These are phyloP conservation scores for Russula foetens DNA, from an alignment of 768 basidiomycete genomes.

Conservation along the genomic window DNA sequence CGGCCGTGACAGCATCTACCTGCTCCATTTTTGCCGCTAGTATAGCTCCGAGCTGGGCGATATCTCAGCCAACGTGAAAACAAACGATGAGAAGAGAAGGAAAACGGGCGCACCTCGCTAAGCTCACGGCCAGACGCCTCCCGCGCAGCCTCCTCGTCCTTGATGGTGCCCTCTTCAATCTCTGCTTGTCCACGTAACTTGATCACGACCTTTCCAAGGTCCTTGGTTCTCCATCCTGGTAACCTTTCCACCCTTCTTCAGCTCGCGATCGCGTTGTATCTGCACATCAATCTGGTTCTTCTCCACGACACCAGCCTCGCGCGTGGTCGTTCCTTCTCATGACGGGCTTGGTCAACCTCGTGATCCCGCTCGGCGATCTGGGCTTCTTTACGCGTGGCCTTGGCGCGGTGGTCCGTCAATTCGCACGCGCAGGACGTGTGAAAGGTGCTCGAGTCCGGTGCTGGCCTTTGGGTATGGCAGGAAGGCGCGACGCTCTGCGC, in stretches of 20 bases:
- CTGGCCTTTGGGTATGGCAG: constrained; percentile 86
- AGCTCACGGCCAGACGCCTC: constrained; percentile 45
- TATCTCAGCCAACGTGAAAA: not conserved
- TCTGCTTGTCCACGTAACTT: constrained; percentile 83
- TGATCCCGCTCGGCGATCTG: constrained; percentile 45
- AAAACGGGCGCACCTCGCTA: constrained; percentile 42
- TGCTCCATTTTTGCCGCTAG: constrained; percentile 52
- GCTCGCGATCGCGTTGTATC: constrained; percentile 74
- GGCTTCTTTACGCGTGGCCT: constrained; percentile 44
- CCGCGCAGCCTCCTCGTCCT: constrained; percentile 66
- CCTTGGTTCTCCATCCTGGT: constrained; percentile 73
- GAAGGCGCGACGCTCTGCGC: constrained; percentile 81
- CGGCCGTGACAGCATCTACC: constrained; percentile 44
- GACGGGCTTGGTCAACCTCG: constrained; percentile 40
- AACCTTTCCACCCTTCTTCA: constrained; percentile 88
- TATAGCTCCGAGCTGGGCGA: constrained; percentile 44
- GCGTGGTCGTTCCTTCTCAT: constrained; percentile 41
- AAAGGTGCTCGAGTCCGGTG: constrained; percentile 80
- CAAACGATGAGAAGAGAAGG: not conserved
- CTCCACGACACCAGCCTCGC: constrained; percentile 58
- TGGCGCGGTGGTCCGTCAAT: constrained; percentile 59
- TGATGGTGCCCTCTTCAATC: constrained; percentile 64
- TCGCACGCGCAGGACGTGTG: constrained; percentile 79
- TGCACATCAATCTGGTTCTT: constrained; percentile 56
- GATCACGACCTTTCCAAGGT: constrained; percentile 69